Evolutionary conservation across 345 rosid genomes (phyloP).

Genomic region (Citrus unshiu): DNA sequence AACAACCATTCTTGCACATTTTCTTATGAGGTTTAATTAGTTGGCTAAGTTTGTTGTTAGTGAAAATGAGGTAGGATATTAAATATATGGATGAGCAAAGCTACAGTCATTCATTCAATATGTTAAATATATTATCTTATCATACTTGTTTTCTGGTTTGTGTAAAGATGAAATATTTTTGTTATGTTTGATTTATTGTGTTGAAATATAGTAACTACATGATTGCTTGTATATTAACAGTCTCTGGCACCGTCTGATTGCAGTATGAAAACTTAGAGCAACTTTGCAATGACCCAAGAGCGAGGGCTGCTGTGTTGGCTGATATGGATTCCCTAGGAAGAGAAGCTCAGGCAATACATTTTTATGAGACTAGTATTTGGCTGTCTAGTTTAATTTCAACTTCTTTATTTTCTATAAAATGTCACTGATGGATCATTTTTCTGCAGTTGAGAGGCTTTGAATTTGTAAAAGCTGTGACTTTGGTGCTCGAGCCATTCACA

Average conservation of each 20-base stretch:
- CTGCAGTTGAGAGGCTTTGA: slow-evolving; percentile 88
- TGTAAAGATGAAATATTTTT: background rate
- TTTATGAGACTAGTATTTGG: background rate
- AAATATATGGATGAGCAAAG: background rate
- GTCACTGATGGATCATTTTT: background rate
- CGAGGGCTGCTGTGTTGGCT: slow-evolving; percentile 66
- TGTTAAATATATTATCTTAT: background rate
- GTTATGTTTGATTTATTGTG: background rate
- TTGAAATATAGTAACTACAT: background rate
- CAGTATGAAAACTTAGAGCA: slow-evolving; percentile 62
- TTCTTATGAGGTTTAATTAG: background rate
- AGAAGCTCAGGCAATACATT: slow-evolving; percentile 71
- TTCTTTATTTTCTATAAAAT: background rate
- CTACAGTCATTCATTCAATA: background rate
- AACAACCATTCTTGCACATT: background rate
- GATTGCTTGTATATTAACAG: background rate
- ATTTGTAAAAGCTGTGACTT: slow-evolving; percentile 84
- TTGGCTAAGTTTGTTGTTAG: background rate
- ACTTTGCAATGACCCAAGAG: slow-evolving; percentile 69
- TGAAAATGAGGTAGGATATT: background rate
- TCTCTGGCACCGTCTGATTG: slow-evolving; percentile 5
- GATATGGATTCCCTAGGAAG: slow-evolving; percentile 83
- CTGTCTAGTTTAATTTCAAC: background rate
- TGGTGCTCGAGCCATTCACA: slow-evolving; percentile 78
- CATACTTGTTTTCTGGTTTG: background rate